Conservation (phyloP, 768 basidiomycete species). For the Kondoa subrosea region DNA sequence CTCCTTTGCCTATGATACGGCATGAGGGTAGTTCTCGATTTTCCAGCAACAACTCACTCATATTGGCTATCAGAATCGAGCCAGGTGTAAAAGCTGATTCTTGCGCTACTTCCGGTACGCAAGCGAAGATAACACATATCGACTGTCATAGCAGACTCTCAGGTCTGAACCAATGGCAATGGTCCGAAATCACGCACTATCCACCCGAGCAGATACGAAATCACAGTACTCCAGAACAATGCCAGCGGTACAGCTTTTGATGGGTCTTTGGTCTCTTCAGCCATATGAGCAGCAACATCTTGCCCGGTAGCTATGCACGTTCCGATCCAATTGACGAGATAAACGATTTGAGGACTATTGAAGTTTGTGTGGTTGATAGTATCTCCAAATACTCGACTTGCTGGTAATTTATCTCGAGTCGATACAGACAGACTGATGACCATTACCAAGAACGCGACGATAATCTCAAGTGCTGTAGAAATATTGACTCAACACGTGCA, state of each 20-base stretch:
- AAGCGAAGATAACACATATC: constrained; percentile 1
- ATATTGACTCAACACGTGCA: background rate
- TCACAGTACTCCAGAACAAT: constrained; percentile 27
- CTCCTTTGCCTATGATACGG: no score
- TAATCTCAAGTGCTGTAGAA: constrained; percentile 4
- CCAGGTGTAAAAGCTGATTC: background rate
- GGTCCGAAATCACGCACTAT: constrained; percentile 25
- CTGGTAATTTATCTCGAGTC: constrained; percentile 13
- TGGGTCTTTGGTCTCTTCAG: constrained; percentile 35
- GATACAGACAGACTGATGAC: constrained; percentile 19
- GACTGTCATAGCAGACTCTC: background rate
- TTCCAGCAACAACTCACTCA: background rate
- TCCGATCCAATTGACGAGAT: constrained; percentile 33
- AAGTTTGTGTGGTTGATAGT: constrained; percentile 25
- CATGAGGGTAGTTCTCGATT: no score
- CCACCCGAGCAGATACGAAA: constrained; percentile 33
- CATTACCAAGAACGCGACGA: constrained; percentile 21
- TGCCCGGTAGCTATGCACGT: constrained; percentile 33
- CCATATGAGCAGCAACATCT: constrained; percentile 35
- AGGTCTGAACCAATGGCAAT: background rate
- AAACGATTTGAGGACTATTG: constrained; percentile 29
- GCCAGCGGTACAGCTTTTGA: constrained; percentile 34
- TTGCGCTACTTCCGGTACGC: background rate
- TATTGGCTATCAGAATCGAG: background rate
- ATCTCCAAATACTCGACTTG: constrained; percentile 19